Base-by-base conservation (phyloP, 139 green algal genomes). In the Picochlorum sp. region DNA sequence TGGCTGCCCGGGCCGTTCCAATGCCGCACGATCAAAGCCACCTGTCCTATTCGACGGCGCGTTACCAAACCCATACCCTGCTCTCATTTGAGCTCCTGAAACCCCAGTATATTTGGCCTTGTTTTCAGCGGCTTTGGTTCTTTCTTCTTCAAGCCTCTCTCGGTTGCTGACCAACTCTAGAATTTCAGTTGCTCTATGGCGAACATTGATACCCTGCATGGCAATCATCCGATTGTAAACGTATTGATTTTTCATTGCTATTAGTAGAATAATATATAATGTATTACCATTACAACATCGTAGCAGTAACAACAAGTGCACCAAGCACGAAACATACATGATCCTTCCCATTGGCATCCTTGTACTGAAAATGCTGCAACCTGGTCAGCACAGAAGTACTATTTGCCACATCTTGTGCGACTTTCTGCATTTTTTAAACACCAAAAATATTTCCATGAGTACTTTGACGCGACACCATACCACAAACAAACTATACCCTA, bases 301-400 rank as follows among this genome's bases (percentile, higher is more conserved):
- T 13, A 7, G 5, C 14, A 13, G 0, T 20, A 44, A 29, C 37
- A 10, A 0, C 8, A 16, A 32, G 5, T 4, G 26, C 7, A 0
- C 7, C 41, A 40, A 36, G 18, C 5, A 44, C 14, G n/a, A 47
- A 5, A 47, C 39, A 18, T 47, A 47, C 39, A 68, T 87, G 79
- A 61, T 92, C 88, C 37, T 66, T 68, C 1, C 84, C 77, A 25
- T 89, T 79, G 0, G 61, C 33, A 53, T 94, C 85, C 70, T 85
- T 89, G 72, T 88, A 95, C 59, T 93, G 59, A 55, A 94, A 96
- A 56, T 72, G 73, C 37, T 88, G 65, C 13, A 88, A 74, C 41
- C 70, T 62, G 59, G 90, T 79, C 30, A 95, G 67, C 2, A 85
- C 75, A 2, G 50, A 57, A 1, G 80, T 43, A 55, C 74, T 79